These are phyloP conservation scores for Monosporascus sp. DNA, from an alignment of 2,329 filamentous ascomycete genomes.

Conservation along the genomic window DNA sequence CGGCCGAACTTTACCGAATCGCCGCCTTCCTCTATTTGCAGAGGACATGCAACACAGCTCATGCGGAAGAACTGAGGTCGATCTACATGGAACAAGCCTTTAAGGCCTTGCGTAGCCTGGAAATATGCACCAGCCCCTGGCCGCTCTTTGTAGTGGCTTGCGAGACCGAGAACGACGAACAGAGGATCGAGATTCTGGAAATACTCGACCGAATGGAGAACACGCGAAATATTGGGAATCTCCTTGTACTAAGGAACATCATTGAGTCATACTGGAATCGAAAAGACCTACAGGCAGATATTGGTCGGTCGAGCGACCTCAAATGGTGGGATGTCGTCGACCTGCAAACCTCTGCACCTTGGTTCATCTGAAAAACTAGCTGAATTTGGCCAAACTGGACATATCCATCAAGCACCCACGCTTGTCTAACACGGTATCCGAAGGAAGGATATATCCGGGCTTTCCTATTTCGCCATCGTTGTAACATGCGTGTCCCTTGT, in stretches of 20 bases:
- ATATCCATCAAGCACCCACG: neutral
- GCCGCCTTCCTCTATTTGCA: slow-evolving; percentile 40
- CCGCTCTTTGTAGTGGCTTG: slow-evolving; percentile 43
- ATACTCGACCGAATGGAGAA: slow-evolving; percentile 37
- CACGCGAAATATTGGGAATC: slow-evolving; percentile 39
- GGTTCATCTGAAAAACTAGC: slow-evolving; percentile 27
- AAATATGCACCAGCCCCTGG: slow-evolving; percentile 43
- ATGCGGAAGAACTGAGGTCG: slow-evolving; percentile 21
- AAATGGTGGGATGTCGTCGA: slow-evolving; percentile 37
- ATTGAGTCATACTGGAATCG: slow-evolving; percentile 43
- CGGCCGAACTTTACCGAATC: slow-evolving; percentile 47
- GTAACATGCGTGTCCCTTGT: slow-evolving; percentile 21
- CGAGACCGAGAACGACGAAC: slow-evolving; percentile 35
- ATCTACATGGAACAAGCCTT: slow-evolving; percentile 31
- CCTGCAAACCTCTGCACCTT: slow-evolving; percentile 26
- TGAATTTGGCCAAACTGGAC: neutral
- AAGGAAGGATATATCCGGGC: neutral
- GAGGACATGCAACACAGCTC: slow-evolving; percentile 20
- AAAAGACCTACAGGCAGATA: slow-evolving; percentile 34
- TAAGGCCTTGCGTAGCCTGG: slow-evolving; percentile 29
- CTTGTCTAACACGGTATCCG: neutral
- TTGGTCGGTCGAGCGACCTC: slow-evolving; percentile 18
- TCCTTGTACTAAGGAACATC: slow-evolving; percentile 36
- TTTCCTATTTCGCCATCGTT: slow-evolving; percentile 4
- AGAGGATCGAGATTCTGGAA: slow-evolving; percentile 34